Evolutionary conservation across 2,329 filamentous ascomycete species (phyloP).

Genomic region (Neoascochyta sp.): DNA sequence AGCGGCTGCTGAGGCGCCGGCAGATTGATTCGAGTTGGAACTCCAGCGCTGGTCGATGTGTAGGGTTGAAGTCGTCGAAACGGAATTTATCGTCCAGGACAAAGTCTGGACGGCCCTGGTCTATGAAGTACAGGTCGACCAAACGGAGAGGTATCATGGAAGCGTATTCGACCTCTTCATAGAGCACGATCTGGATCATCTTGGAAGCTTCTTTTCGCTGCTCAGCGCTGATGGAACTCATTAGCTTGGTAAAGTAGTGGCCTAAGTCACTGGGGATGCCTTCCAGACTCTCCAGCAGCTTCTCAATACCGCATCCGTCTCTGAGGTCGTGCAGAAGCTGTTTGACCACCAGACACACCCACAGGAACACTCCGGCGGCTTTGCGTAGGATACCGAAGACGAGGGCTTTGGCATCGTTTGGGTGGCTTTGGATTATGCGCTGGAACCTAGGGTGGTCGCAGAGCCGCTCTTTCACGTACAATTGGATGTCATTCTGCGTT

Average conservation of each 20-base stretch:
- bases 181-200: not conserved
- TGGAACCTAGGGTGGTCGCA: constrained; percentile 22
- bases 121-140: not conserved
- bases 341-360: constrained; percentile 40
- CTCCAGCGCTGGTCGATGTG: not conserved
- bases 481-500: not conserved
- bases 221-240: not conserved
- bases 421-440: constrained; percentile 31
- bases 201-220: not conserved
- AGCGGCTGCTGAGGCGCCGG: not conserved
- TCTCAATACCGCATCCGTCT: constrained; percentile 21
- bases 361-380: constrained; percentile 16
- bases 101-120: not conserved
- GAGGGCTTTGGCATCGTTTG: constrained; percentile 15
- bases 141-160: not conserved
- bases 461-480: not conserved
- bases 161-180: not conserved
- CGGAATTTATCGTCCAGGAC: too few relatives aligned
- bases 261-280: constrained; percentile 4
- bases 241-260: not conserved
- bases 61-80: not conserved
- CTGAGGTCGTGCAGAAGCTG: constrained; percentile 43
- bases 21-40: not conserved
- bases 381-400: constrained; percentile 29
- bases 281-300: constrained; percentile 30